Evolutionary conservation across 805 yeast genomes (phyloP), one percentile per base, ranked within the genome.

Genomic region (Yarrowia porcina): DNA sequence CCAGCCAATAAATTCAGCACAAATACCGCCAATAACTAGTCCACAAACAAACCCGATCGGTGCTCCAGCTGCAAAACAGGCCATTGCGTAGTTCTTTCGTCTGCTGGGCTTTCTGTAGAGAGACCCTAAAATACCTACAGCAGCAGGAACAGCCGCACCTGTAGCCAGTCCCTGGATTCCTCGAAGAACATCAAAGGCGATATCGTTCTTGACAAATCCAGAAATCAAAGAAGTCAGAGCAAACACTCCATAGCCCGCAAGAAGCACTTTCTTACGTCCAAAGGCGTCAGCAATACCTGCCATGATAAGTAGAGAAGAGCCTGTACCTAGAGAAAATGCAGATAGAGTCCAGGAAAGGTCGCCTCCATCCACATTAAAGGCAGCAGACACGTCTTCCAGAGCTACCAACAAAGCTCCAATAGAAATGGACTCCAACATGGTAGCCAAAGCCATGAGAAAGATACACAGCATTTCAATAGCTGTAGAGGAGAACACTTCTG

Each of bases 271-370:
- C 62, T 74, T 78, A 30, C 83, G 71, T n/a, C 83, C 83, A 67
- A 80, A 69, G 0, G 76, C 74, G 69, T 80, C 83, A 1, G 83
- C 79, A n/a, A 80, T 65, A 25, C 78, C 79, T 10, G 83, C 82
- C 74, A 78, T 74, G 10, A 80, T 61, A 18, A 80, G 69, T 28
- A 80, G 69, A 44, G 77, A 73, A 2, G 81, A 71, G 8, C 82
- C 83, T 56, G 75, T 75, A 4, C 81, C 80, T 13, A 80, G 70
- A 52, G 72, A 71, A 21, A 79, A 75, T 17, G 80, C 70, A 9
- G 78, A 72, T 9, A 76, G 73, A 17, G 76, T 71, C 83, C 83
- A 80, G 1, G 81, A 76, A 20, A 80, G 66, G 30, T 69, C 64
- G 38, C 82, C 81, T 42, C 81, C 82, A 12, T 67, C 57, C 13